These are phyloP conservation scores for Vigna mungo DNA, from an alignment of 306 rosid species.

Conservation along the genomic window DNA sequence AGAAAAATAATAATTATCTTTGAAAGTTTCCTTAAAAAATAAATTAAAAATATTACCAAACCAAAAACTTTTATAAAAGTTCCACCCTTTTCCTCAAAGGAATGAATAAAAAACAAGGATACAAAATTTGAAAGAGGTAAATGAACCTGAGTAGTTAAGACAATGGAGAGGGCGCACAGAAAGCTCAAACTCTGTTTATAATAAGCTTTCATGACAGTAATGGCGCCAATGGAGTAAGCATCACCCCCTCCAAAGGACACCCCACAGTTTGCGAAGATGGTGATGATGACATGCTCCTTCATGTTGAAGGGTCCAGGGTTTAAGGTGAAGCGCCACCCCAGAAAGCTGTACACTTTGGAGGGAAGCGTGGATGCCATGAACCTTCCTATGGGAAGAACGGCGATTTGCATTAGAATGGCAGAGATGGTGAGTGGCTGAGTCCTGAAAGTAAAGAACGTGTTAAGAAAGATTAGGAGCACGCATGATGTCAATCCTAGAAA, in stretches of 20 bases:
- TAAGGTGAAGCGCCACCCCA: conserved; percentile 61
- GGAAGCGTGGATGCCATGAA: conserved; percentile 92
- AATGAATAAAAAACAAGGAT: not conserved
- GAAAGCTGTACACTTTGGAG: conserved; percentile 43
- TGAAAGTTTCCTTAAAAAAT: not conserved
- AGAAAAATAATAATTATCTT: not conserved
- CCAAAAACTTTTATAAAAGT: conserved; percentile 16
- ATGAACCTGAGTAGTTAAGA: conserved; percentile 82
- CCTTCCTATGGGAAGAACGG: conserved; percentile 75
- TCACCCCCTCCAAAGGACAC: conserved; percentile 93
- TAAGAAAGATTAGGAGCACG: conserved; percentile 76
- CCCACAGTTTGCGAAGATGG: conserved; percentile 93
- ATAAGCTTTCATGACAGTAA: conserved; percentile 91
- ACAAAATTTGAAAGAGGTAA: not conserved
- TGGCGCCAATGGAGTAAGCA: conserved; percentile 97
- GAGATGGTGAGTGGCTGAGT: conserved; percentile 92
- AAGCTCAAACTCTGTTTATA: conserved; percentile 78
- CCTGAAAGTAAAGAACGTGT: conserved; percentile 93
- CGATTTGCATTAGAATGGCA: conserved; percentile 97
- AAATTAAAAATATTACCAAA: not conserved
- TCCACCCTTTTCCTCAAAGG: not conserved
- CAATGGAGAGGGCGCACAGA: conserved; percentile 73
- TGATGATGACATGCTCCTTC: conserved; percentile 94
- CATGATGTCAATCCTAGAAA: conserved; percentile 72
- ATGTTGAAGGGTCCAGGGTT: conserved; percentile 94